phyloP scores from a whole-genome alignment of 1,284 basidiomycete genomes.

The Rhodotorula sp. region DNA sequence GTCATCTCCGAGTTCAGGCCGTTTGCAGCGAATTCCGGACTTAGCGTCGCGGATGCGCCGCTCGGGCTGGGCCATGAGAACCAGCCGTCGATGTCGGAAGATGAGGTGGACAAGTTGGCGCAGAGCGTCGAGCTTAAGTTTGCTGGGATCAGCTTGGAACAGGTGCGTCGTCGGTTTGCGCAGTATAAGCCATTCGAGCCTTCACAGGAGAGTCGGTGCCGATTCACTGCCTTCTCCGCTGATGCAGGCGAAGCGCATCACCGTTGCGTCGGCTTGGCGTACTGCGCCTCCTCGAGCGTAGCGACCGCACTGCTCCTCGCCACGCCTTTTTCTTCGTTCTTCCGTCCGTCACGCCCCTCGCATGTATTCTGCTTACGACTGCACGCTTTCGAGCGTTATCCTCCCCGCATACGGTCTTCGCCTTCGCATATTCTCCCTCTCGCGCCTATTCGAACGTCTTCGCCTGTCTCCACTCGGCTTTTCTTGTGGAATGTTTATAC shows the following conservation, averaged over 20 bases:
- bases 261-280: slow-evolving; percentile 44
- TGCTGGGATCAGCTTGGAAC: slow-evolving; percentile 30
- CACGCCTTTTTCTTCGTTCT: background rate
- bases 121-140: slow-evolving; percentile 36
- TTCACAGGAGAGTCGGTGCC: background rate
- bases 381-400: no score
- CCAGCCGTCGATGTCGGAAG: slow-evolving; percentile 9
- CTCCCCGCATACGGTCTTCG: no score
- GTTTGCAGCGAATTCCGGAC: slow-evolving; percentile 72
- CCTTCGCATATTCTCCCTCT: no score
- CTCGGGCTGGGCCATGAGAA: slow-evolving; percentile 24
- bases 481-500: no score
- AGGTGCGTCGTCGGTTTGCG: slow-evolving; percentile 17
- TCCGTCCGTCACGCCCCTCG: no score
- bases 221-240: background rate
- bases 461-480: no score
- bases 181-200: no score
- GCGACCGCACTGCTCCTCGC: background rate
- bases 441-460: no score
- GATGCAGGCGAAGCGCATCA: slow-evolving; percentile 45
- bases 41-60: slow-evolving; percentile 39
- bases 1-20: slow-evolving; percentile 84
- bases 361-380: no score
- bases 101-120: slow-evolving; percentile 34
- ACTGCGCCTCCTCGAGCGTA: slow-evolving; percentile 38